Evolutionary conservation across 768 basidiomycete species (phyloP).

Genomic region (Termitomyces sp.): DNA sequence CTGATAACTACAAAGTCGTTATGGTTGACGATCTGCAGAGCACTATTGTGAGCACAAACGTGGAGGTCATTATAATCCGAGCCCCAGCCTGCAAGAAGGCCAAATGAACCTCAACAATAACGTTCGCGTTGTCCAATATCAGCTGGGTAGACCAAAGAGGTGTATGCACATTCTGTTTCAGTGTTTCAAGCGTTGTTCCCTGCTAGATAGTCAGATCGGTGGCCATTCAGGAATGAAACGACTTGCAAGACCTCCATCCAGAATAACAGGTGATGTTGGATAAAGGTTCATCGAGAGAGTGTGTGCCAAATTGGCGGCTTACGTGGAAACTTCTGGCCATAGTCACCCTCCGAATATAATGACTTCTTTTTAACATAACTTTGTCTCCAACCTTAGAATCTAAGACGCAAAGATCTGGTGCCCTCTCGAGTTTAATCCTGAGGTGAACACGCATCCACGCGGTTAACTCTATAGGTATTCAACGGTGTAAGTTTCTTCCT

Average conservation of each 20-base stretch:
- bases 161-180: slow-evolving; percentile 41
- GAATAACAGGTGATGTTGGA: slow-evolving; percentile 17
- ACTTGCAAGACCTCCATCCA: slow-evolving; percentile 47
- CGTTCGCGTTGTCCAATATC: slow-evolving; percentile 45
- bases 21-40: background rate
- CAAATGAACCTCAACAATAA: slow-evolving; percentile 54
- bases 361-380: too few relatives aligned
- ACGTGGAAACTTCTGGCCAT: too few relatives aligned
- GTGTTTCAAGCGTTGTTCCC: slow-evolving; percentile 60
- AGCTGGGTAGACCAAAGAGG: slow-evolving; percentile 73
- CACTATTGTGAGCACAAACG: slow-evolving; percentile 33
- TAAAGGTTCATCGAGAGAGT: slow-evolving; percentile 5
- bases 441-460: background rate
- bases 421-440: background rate
- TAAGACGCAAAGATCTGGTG: background rate
- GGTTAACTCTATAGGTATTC: background rate
- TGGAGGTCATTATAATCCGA: slow-evolving; percentile 60
- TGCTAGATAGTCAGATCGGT: slow-evolving; percentile 19
- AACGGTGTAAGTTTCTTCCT: background rate
- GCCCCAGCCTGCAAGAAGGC: slow-evolving; percentile 64
- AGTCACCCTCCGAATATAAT: too few relatives aligned
- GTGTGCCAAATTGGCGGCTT: too few relatives aligned
- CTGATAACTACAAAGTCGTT: slow-evolving; percentile 51
- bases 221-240: background rate
- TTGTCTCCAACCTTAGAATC: too few relatives aligned